phyloP scores from a whole-genome alignment of 768 basidiomycete species.

The Suillus lakei region DNA sequence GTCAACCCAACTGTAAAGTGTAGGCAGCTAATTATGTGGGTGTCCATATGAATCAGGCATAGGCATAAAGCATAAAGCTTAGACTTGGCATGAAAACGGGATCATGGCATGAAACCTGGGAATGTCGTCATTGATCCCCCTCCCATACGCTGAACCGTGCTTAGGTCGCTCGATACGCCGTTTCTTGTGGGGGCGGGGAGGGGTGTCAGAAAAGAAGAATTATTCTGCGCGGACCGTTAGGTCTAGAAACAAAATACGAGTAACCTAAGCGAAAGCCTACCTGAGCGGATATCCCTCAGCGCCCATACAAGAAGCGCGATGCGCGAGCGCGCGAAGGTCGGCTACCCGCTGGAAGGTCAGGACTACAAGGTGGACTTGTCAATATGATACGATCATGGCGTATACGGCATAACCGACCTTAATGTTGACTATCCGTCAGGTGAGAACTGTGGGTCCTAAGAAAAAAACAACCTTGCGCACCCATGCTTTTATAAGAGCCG shows the following conservation, averaged over 20 bases:
- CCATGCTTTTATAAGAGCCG: slow-evolving; percentile 37
- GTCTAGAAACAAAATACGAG: background rate
- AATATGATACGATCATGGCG: slow-evolving; percentile 15
- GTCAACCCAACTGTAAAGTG: background rate
- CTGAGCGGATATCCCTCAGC: slow-evolving; percentile 61
- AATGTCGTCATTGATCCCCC: slow-evolving; percentile 40
- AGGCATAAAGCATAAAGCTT: slow-evolving; percentile 7
- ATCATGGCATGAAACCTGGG: slow-evolving; percentile 15
- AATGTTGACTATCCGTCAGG: slow-evolving; percentile 30
- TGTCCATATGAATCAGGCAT: slow-evolving; percentile 1
- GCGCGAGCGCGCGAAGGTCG: slow-evolving; percentile 60
- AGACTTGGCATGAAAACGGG: background rate
- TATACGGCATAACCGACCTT: slow-evolving; percentile 35
- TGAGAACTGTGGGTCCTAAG: slow-evolving; percentile 39
- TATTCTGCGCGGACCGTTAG: slow-evolving; percentile 20
- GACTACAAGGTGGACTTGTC: slow-evolving; percentile 23
- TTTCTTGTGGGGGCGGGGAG: slow-evolving; percentile 71
- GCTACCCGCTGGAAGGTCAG: slow-evolving; percentile 47
- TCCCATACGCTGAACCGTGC: slow-evolving; percentile 70
- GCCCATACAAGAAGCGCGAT: slow-evolving; percentile 77
- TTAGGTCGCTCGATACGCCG: slow-evolving; percentile 77
- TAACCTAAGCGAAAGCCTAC: slow-evolving; percentile 32
- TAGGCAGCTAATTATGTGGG: background rate
- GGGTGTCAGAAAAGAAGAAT: slow-evolving; percentile 51
- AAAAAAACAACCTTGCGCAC: slow-evolving; percentile 19